These are phyloP conservation scores for Hydrangea macrophylla DNA, from an alignment of 148 eudicot species.

Conservation along the genomic window DNA sequence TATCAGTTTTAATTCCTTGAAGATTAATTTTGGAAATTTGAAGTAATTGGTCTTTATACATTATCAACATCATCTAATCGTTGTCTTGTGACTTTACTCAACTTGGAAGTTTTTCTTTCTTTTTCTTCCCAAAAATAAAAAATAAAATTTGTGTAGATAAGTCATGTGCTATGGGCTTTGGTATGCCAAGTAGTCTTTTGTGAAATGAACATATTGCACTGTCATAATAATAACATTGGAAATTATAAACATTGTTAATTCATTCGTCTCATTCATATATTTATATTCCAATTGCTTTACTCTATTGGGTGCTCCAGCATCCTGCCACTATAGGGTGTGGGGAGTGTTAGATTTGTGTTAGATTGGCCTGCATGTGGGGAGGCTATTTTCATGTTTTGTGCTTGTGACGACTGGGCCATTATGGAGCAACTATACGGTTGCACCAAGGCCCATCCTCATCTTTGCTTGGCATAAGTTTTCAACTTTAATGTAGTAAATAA, in stretches of 20 bases:
- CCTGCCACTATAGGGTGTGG: no score
- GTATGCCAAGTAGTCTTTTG: background rate
- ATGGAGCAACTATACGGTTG: no score
- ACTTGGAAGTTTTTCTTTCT: background rate
- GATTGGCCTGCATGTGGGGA: no score
- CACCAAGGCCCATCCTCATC: no score
- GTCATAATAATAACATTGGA: background rate
- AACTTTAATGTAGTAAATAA: no score
- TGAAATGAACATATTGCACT: background rate
- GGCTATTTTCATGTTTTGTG: no score
- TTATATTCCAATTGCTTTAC: background rate
- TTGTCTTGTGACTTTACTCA: background rate
- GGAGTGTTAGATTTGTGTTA: no score
- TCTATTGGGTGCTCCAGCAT: no score
- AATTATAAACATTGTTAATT: background rate
- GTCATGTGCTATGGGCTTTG: background rate
- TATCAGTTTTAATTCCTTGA: background rate
- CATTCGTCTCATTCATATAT: background rate
- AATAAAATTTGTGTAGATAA: background rate
- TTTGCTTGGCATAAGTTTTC: no score
- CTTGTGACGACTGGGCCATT: no score
- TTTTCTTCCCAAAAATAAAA: no score
- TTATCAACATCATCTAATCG: background rate
- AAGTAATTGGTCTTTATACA: background rate
- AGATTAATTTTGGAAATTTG: background rate